A percentile compares a stretch with the other conserved stretches of the same genome.
These are phyloP conservation scores for Hibiscus tridactylites DNA, from an alignment of 345 rosid species.

Conservation along the genomic window DNA sequence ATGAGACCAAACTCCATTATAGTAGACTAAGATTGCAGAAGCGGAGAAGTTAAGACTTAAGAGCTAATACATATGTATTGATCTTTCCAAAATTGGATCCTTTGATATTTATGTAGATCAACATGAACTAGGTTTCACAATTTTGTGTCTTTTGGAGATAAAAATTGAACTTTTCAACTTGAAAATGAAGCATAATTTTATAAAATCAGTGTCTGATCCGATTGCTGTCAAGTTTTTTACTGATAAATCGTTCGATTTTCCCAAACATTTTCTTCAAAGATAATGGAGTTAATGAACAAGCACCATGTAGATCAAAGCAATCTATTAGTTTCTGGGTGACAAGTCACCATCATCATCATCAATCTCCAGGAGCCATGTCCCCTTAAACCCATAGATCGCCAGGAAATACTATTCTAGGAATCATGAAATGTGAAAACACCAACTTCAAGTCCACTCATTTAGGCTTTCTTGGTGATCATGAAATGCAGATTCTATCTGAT, in stretches of 20 bases:
- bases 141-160: background rate
- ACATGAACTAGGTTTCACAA: background rate
- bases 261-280: background rate
- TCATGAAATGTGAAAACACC: background rate
- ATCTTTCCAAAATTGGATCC: background rate
- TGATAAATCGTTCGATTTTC: background rate
- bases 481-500: background rate
- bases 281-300: background rate
- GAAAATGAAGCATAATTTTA: background rate
- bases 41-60: background rate
- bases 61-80: background rate
- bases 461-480: background rate
- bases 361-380: background rate
- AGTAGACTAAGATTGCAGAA: background rate
- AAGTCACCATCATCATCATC: background rate
- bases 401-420: background rate
- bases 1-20: too few relatives aligned
- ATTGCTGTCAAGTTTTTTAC: background rate
- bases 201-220: background rate
- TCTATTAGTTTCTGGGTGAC: background rate
- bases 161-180: background rate
- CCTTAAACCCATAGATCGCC: too few relatives aligned
- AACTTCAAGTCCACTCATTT: slow-evolving; percentile 4
- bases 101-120: background rate
- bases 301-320: background rate